Evolutionary conservation across 345 rosid species (phyloP).

Genomic region (Citrus cavaleriei): DNA sequence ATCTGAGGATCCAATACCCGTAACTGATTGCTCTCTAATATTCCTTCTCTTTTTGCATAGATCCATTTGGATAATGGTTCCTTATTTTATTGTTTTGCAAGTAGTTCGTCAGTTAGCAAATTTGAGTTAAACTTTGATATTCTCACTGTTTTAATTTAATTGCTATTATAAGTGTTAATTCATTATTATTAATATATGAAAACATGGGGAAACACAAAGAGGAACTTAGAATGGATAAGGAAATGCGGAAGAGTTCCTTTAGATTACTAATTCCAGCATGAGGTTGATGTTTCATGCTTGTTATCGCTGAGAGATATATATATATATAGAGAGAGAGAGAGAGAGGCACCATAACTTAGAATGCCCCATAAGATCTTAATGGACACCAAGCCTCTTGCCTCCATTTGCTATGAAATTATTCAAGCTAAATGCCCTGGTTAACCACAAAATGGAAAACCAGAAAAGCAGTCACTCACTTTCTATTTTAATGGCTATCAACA

Average conservation of each 20-base stretch:
- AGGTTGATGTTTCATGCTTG: not conserved
- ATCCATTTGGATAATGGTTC: not conserved
- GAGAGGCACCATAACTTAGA: not conserved
- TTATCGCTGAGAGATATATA: not conserved
- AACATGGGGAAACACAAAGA: not conserved
- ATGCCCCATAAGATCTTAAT: not conserved
- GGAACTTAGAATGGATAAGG: not conserved
- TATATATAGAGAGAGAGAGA: too few relatives aligned
- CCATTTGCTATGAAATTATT: not conserved
- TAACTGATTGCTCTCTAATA: not conserved
- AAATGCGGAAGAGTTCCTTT: not conserved
- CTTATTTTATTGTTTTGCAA: not conserved
- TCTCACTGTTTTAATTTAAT: not conserved
- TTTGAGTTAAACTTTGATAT: not conserved
- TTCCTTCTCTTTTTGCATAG: not conserved
- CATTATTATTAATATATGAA: not conserved
- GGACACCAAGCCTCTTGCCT: not conserved
- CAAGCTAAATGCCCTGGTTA: not conserved
- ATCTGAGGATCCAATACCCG: slow-evolving; percentile 25
- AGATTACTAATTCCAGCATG: not conserved
- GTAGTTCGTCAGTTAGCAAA: not conserved
- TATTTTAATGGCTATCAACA: not conserved
- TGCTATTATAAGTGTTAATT: not conserved
- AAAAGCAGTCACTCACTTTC: not conserved
- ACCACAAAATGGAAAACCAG: not conserved